Conservation (phyloP, 2,329 filamentous ascomycete genomes). For the Bipolaris cookei region DNA sequence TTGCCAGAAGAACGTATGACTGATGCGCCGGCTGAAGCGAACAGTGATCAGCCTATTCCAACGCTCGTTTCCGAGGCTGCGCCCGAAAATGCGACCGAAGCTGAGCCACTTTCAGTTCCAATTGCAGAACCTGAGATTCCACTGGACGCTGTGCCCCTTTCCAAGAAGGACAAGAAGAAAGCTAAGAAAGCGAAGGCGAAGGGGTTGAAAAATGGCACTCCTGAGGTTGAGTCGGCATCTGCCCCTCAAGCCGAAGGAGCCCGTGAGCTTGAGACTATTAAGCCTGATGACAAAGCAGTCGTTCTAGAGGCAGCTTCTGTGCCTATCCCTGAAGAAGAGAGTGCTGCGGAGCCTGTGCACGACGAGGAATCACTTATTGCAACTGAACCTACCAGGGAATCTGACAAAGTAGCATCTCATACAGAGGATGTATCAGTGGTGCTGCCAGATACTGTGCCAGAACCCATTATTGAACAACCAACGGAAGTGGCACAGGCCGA, state of each 20-base stretch:
- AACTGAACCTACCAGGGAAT: conserved; percentile 26
- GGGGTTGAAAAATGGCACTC: conserved; percentile 22
- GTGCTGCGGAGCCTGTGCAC: conserved; percentile 4
- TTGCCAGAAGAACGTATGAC: conserved; percentile 5
- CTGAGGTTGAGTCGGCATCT: conserved; percentile 15
- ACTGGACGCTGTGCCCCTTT: conserved; percentile 8
- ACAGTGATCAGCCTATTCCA: background rate
- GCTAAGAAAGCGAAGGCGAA: conserved; percentile 36
- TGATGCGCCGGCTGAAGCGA: background rate
- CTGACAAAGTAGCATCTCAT: conserved; percentile 15
- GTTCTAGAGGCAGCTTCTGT: background rate
- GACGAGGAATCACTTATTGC: conserved; percentile 4
- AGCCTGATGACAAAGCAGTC: background rate
- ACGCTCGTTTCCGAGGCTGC: background rate
- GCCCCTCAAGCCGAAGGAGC: conserved; percentile 1
- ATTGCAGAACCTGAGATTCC: background rate
- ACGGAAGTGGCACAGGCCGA: background rate
- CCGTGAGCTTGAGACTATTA: background rate
- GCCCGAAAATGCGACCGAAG: background rate
- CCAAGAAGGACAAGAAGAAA: conserved; percentile 42
- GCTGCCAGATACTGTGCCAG: background rate
- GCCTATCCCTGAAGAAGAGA: conserved; percentile 4
- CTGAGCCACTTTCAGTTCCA: conserved; percentile 1
- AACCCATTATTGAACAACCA: conserved; percentile 1
- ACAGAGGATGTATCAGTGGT: conserved; percentile 7